Evolutionary conservation across 2,329 filamentous ascomycete genomes (phyloP).

Genomic region (Colletotrichum godetiae): DNA sequence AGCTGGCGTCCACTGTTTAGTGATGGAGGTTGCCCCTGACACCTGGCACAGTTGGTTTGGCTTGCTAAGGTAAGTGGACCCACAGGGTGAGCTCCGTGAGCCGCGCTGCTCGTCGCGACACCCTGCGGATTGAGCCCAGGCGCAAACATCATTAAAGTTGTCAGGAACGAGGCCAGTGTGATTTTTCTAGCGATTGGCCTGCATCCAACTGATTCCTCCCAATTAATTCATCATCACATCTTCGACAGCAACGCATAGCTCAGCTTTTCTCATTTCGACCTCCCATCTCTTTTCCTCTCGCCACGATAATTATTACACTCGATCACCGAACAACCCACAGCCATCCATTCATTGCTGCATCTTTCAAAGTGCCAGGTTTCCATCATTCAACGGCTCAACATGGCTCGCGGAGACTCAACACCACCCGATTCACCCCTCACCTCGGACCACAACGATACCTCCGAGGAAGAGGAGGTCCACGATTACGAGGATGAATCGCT

Average conservation of each 20-base stretch:
- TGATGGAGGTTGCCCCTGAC: background rate
- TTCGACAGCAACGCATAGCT: background rate
- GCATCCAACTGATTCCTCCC: background rate
- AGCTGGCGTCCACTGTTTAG: background rate
- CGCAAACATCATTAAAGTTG: conserved; percentile 34
- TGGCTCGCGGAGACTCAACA: conserved; percentile 32
- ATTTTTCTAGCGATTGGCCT: conserved; percentile 16
- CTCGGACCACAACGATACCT: conserved; percentile 35
- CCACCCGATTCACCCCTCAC: conserved; percentile 36
- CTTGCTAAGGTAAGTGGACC: background rate
- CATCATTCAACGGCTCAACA: conserved; percentile 4
- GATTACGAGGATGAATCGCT: conserved; percentile 42
- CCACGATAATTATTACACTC: background rate
- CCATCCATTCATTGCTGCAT: conserved; percentile 13
- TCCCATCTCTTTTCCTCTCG: background rate
- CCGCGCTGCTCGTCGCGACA: conserved; percentile 29
- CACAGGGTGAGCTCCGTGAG: conserved; percentile 27
- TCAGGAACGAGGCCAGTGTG: conserved; percentile 1
- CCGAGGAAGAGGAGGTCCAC: conserved; percentile 35
- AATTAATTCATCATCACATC: background rate
- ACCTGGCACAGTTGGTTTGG: background rate
- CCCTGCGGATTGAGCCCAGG: conserved; percentile 21
- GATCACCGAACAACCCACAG: background rate
- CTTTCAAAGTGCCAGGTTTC: conserved; percentile 16
- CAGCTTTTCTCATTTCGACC: background rate